Percentiles rank a stretch among this genome's conserved stretches.
phyloP scores from a whole-genome alignment of 768 basidiomycete species.

The Xerocomus brunneocitrinus region DNA sequence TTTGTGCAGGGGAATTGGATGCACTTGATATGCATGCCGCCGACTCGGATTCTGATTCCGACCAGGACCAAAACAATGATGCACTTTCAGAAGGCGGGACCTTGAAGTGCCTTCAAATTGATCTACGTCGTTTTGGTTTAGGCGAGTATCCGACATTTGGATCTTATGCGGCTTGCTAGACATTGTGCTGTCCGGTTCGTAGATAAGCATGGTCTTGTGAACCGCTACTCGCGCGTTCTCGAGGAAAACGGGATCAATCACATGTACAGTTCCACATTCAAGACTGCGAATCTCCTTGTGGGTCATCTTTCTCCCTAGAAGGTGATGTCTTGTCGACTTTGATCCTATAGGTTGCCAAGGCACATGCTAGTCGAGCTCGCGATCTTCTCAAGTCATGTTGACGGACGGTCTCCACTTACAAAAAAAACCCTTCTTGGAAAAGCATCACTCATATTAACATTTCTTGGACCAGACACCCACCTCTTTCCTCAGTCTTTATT shows the following conservation, averaged over 20 bases:
- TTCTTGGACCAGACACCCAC: constrained; percentile 16
- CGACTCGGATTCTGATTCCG: constrained; percentile 32
- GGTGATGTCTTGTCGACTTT: neutral
- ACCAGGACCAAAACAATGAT: constrained; percentile 36
- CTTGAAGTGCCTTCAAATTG: constrained; percentile 70
- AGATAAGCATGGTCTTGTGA: constrained; percentile 80
- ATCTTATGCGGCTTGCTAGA: neutral
- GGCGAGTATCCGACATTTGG: constrained; percentile 37
- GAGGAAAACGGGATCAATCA: constrained; percentile 74
- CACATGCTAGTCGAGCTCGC: constrained; percentile 52
- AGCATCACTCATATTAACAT: constrained; percentile 10
- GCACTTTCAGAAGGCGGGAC: constrained; percentile 34
- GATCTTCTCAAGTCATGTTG: constrained; percentile 56
- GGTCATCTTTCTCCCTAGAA: constrained; percentile 6
- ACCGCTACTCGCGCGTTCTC: constrained; percentile 68
- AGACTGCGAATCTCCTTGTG: constrained; percentile 76
- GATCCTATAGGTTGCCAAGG: constrained; percentile 48
- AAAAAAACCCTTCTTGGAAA: constrained; percentile 3
- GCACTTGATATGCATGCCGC: constrained; percentile 40
- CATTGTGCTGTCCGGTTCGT: constrained; percentile 4
- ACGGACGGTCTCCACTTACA: constrained; percentile 8
- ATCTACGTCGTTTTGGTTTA: constrained; percentile 66
- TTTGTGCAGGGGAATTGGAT: constrained; percentile 67
- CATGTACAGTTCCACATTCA: constrained; percentile 82
- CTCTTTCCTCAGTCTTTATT: constrained; percentile 1